A percentile compares a stretch with the other conserved stretches of the same genome.
phyloP scores from a whole-genome alignment of 495 filamentous ascomycete species.

The Chaetomium fimeti region DNA sequence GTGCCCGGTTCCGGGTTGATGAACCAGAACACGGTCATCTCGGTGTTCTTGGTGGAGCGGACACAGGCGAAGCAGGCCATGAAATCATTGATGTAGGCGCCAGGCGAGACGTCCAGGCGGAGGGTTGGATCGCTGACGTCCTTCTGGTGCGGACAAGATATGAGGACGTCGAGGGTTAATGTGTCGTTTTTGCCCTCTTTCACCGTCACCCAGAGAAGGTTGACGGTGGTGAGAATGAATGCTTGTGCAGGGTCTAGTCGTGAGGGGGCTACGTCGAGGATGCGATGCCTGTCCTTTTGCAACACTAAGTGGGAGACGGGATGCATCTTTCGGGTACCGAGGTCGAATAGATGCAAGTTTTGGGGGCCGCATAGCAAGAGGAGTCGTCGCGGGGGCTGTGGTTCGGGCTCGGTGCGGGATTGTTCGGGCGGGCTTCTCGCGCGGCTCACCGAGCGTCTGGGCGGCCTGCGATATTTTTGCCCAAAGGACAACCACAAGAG shows the following conservation, averaged over 20 bases:
- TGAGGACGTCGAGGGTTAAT: conserved; percentile 29
- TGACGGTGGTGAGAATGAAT: conserved; percentile 56
- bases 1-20: conserved; percentile 25
- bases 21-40: conserved; percentile 34
- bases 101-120: conserved; percentile 35
- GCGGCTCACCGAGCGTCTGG: conserved; percentile 1
- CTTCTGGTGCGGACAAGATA: conserved; percentile 50
- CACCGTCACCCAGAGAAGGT: conserved; percentile 36
- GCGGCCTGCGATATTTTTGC: neutral
- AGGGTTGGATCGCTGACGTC: conserved; percentile 39
- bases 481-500: conserved; percentile 26
- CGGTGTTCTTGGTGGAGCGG: conserved; percentile 26
- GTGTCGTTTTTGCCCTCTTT: conserved; percentile 18
- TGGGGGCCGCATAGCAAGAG: conserved; percentile 28
- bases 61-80: conserved; percentile 33
- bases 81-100: conserved; percentile 22
- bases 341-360: conserved; percentile 28
- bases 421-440: conserved; percentile 6
- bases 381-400: conserved; percentile 3
- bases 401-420: neutral
- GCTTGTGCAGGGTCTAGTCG: conserved; percentile 48
- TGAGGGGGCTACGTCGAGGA: conserved; percentile 55
- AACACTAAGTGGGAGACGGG: conserved; percentile 20
- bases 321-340: conserved; percentile 5
- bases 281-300: conserved; percentile 36